Evolutionary conservation across 2,329 filamentous ascomycete genomes (phyloP).

Genomic region (Neonectria magnoliae): DNA sequence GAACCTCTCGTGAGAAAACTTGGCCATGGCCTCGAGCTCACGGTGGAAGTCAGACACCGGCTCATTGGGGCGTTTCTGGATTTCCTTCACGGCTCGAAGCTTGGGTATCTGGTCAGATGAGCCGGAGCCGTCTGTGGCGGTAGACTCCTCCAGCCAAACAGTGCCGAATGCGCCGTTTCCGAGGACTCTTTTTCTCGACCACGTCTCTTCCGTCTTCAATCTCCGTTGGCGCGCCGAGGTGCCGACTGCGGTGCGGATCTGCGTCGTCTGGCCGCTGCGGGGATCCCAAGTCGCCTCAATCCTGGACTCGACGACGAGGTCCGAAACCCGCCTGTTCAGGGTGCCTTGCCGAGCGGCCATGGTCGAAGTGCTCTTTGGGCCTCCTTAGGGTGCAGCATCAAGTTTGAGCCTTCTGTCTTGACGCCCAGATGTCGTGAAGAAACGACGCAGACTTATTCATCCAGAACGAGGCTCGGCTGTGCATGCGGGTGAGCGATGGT

Average conservation of each 20-base stretch:
- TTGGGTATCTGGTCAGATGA: background rate
- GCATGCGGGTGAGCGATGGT: no score
- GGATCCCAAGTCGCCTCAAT: background rate
- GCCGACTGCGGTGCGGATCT: background rate
- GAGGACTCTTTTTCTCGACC: background rate
- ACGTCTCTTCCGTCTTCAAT: background rate
- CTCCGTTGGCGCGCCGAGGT: background rate
- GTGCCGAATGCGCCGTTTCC: background rate
- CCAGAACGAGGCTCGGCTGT: no score
- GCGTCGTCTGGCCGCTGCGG: background rate
- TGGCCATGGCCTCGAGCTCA: background rate
- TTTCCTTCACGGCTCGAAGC: background rate
- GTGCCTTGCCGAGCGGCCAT: background rate
- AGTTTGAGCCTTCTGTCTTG: no score
- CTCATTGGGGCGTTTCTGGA: background rate
- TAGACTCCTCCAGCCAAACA: background rate
- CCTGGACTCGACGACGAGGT: background rate
- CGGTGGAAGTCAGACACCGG: background rate
- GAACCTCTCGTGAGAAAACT: background rate
- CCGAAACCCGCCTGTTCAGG: background rate
- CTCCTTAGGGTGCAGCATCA: background rate
- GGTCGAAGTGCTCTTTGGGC: background rate
- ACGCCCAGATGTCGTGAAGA: no score
- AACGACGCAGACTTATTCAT: no score
- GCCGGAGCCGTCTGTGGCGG: background rate